Evolutionary conservation across 1,284 basidiomycete species (phyloP).

Genomic region (Apiotrichum porosum): DNA sequence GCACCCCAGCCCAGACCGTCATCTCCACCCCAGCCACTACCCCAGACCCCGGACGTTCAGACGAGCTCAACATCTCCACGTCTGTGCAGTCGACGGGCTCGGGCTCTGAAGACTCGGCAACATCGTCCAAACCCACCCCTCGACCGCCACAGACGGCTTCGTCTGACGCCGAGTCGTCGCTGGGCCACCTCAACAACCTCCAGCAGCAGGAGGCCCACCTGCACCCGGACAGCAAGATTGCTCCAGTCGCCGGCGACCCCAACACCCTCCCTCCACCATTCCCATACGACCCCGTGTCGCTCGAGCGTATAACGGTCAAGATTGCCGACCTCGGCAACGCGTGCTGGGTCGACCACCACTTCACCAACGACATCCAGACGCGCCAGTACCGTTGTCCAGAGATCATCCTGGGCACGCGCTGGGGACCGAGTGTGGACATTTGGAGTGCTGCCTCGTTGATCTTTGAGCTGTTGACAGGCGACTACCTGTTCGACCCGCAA

Average conservation of each 20-base stretch:
- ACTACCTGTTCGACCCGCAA: slow-evolving; percentile 78
- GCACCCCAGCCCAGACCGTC: slow-evolving; percentile 38
- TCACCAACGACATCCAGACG: slow-evolving; percentile 63
- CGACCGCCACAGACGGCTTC: no score
- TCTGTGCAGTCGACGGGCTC: slow-evolving; percentile 37
- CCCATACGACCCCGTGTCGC: slow-evolving; percentile 55
- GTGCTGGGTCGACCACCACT: slow-evolving; percentile 55
- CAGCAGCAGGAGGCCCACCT: slow-evolving; percentile 34
- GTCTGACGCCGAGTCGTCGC: no score
- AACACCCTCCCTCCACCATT: slow-evolving; percentile 54
- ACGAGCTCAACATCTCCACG: slow-evolving; percentile 48
- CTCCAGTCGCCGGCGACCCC: slow-evolving; percentile 55
- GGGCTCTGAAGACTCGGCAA: slow-evolving; percentile 13
- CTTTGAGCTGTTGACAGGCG: slow-evolving; percentile 85
- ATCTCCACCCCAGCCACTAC: slow-evolving; percentile 45
- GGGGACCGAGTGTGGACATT: slow-evolving; percentile 90
- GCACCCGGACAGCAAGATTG: slow-evolving; percentile 22
- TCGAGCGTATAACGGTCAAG: slow-evolving; percentile 94
- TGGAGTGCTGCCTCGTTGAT: slow-evolving; percentile 95
- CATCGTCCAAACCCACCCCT: slow-evolving; percentile 2
- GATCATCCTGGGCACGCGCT: slow-evolving; percentile 85
- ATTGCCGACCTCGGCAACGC: slow-evolving; percentile 94
- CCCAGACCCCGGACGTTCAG: slow-evolving; percentile 32
- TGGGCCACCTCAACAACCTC: slow-evolving; percentile 33
- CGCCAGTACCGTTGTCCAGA: slow-evolving; percentile 96